phyloP scores from a whole-genome alignment of 257 asterid genomes.

The Solanum pinnatisectum region DNA sequence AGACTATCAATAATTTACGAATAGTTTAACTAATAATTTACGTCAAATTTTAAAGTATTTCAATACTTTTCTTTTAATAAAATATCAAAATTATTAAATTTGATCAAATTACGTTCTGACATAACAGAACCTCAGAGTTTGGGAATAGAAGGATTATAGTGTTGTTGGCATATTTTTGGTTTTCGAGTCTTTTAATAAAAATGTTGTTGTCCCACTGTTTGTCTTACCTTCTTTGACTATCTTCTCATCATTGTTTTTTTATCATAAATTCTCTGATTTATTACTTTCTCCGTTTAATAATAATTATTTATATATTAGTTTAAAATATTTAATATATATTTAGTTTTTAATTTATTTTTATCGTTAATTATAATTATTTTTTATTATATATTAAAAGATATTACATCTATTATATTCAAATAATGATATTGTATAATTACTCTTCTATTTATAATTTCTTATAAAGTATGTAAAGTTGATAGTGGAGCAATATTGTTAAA shows the following conservation, averaged over 20 bases:
- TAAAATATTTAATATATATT: too few relatives aligned
- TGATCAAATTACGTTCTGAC: background rate
- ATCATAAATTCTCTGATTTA: background rate
- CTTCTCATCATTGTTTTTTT: background rate
- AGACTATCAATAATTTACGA: too few relatives aligned
- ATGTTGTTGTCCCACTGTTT: background rate
- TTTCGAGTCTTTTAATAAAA: background rate
- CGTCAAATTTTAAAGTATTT: accelerated
- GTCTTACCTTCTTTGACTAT: background rate
- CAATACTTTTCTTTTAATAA: background rate
- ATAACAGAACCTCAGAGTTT: background rate
- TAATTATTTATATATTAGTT: too few relatives aligned
- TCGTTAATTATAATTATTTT: too few relatives aligned
- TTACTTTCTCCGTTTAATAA: background rate
- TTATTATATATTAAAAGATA: too few relatives aligned
- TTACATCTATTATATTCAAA: too few relatives aligned
- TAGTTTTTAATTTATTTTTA: too few relatives aligned
- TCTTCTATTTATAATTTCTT: too few relatives aligned
- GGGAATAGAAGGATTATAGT: background rate
- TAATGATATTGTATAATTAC: too few relatives aligned
- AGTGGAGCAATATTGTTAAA: too few relatives aligned
- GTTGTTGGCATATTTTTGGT: background rate
- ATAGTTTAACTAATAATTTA: too few relatives aligned
- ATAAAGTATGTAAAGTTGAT: accelerated
- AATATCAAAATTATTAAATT: background rate